phyloP scores from a whole-genome alignment of 2,329 filamentous ascomycete species.

The Pestalotiopsis sp. region DNA sequence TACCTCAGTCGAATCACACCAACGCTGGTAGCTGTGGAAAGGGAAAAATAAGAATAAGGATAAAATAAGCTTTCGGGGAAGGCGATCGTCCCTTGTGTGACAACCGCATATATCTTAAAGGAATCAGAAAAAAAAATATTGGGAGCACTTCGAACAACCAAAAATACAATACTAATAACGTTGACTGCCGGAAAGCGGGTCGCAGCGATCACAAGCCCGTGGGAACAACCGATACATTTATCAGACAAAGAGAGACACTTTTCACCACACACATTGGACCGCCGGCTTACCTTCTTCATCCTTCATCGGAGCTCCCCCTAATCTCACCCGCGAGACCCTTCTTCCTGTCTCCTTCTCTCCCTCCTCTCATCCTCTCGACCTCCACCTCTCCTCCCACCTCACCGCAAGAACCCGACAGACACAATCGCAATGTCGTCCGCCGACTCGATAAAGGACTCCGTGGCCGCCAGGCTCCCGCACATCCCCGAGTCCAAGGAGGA shows the following conservation, averaged over 20 bases:
- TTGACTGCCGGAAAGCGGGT: slow-evolving; percentile 8
- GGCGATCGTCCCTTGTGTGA: not conserved
- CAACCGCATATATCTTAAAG: not conserved
- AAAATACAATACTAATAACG: not conserved
- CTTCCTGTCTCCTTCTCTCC: not conserved
- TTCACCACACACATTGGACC: not conserved
- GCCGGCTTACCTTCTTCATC: not conserved
- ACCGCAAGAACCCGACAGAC: not conserved
- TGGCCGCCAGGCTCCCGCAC: slow-evolving; percentile 43
- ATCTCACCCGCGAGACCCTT: not conserved
- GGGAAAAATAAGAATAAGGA: not conserved
- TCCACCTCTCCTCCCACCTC: not conserved
- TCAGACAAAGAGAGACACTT: not conserved
- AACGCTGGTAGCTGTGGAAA: not conserved
- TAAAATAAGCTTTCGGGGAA: not conserved
- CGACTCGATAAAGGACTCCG: slow-evolving; percentile 35
- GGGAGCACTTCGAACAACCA: not conserved
- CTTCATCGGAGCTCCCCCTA: not conserved
- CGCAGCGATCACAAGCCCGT: slow-evolving; percentile 12
- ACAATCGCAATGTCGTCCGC: slow-evolving; percentile 19
- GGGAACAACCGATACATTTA: not conserved
- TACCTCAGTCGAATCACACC: not conserved
- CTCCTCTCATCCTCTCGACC: not conserved
- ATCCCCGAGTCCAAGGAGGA: slow-evolving; percentile 47
- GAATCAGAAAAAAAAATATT: not conserved